phyloP scores from a whole-genome alignment of 257 asterid genomes.

The Solanum gracilifrons region DNA sequence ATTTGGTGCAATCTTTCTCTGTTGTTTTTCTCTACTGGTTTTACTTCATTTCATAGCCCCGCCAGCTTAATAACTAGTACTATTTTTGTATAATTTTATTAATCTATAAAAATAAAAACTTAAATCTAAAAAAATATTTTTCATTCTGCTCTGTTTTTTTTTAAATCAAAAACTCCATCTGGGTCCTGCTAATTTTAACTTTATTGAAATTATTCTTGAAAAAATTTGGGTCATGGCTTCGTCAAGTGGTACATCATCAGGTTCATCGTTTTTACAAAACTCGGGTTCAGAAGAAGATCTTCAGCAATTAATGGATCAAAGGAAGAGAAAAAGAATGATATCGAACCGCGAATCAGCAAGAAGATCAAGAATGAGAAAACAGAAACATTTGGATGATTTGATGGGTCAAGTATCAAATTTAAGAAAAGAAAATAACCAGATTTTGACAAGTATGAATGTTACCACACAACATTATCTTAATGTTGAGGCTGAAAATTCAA shows the following conservation, averaged over 20 bases:
- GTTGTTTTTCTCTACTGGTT: slow-evolving; percentile 98
- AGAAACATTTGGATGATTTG: slow-evolving; percentile 75
- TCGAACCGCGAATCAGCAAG: slow-evolving; percentile 96
- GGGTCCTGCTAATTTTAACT: slow-evolving; percentile 30
- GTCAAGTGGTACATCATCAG: slow-evolving; percentile 54
- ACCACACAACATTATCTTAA: slow-evolving; percentile 37
- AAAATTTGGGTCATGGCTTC: slow-evolving; percentile 38
- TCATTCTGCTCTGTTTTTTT: not conserved
- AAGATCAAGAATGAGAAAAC: slow-evolving; percentile 81
- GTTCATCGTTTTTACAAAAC: slow-evolving; percentile 40
- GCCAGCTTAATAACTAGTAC: not conserved
- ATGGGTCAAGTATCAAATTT: slow-evolving; percentile 45
- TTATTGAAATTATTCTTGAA: not conserved
- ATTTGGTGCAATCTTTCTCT: slow-evolving; percentile 88
- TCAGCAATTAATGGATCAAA: slow-evolving; percentile 51
- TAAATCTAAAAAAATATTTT: not conserved
- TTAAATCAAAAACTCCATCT: not conserved
- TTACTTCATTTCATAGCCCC: slow-evolving; percentile 70
- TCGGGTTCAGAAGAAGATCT: slow-evolving; percentile 68
- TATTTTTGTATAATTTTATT: not conserved
- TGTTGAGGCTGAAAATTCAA: slow-evolving; percentile 70
- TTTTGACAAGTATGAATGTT: slow-evolving; percentile 32
- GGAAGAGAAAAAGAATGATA: slow-evolving; percentile 79
- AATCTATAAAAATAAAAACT: not conserved
- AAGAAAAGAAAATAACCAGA: slow-evolving; percentile 49